phyloP scores from a whole-genome alignment of 1,284 basidiomycete genomes.

The Puccinia novopanici region DNA sequence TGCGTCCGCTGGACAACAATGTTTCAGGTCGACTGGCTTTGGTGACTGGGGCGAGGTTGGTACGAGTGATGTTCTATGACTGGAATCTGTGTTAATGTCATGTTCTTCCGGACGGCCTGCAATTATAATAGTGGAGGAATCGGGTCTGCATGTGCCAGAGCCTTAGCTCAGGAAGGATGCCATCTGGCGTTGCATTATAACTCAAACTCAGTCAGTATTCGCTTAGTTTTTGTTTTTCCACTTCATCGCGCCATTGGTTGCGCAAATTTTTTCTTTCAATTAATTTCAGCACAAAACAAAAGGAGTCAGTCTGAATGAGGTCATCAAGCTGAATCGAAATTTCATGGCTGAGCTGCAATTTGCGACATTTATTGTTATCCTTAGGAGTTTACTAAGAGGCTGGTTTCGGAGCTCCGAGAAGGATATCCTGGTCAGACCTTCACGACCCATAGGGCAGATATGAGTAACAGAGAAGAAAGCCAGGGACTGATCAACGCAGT shows the following conservation, averaged over 20 bases:
- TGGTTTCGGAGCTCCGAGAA: background rate
- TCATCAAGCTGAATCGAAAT: too few relatives aligned
- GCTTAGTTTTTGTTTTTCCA: too few relatives aligned
- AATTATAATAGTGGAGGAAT: slow-evolving; percentile 14
- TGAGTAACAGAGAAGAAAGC: background rate
- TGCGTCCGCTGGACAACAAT: slow-evolving; percentile 17
- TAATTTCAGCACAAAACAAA: too few relatives aligned
- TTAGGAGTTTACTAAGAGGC: background rate
- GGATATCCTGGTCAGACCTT: background rate
- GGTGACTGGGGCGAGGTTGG: slow-evolving; percentile 25
- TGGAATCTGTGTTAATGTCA: background rate
- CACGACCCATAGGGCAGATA: background rate
- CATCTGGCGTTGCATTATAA: slow-evolving; percentile 21
- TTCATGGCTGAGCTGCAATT: too few relatives aligned
- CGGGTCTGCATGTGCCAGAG: slow-evolving; percentile 18
- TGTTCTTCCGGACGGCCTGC: background rate
- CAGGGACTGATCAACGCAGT: background rate
- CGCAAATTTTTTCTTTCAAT: too few relatives aligned
- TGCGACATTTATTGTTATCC: background rate
- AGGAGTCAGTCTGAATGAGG: too few relatives aligned
- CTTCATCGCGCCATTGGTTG: too few relatives aligned
- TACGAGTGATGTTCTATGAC: background rate
- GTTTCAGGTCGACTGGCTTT: slow-evolving; percentile 1
- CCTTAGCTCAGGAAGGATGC: slow-evolving; percentile 27
- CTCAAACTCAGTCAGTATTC: slow-evolving; percentile 5